These are phyloP conservation scores for Fusarium circinatum DNA, from an alignment of 2,329 filamentous ascomycete genomes.

Conservation along the genomic window DNA sequence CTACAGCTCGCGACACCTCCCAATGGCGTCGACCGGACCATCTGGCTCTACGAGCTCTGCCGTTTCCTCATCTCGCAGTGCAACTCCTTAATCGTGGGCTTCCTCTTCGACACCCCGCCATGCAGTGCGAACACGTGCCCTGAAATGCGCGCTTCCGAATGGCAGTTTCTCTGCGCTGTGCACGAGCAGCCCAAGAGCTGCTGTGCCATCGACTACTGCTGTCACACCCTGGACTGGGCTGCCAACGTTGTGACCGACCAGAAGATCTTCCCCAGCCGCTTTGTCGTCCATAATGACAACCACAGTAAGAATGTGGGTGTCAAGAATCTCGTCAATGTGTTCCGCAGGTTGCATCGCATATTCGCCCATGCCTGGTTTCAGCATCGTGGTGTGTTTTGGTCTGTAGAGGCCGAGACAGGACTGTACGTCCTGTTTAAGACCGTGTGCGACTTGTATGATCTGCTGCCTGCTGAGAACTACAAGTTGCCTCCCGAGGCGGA, in stretches of 20 bases:
- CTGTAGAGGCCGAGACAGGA: constrained; percentile 88
- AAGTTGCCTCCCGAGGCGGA: constrained; percentile 94
- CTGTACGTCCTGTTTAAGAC: constrained; percentile 97
- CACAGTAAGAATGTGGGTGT: constrained; percentile 72
- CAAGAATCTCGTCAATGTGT: constrained; percentile 93
- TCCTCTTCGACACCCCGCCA: constrained; percentile 89
- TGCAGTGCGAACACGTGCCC: constrained; percentile 92
- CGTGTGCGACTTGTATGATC: constrained; percentile 89
- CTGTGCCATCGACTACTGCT: constrained; percentile 99
- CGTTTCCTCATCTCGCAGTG: constrained; percentile 95
- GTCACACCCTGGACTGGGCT: constrained; percentile 97
- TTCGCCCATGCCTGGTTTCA: constrained; percentile 99
- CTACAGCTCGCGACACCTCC: constrained; percentile 82
- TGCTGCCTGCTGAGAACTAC: constrained; percentile 94
- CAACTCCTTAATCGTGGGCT: constrained; percentile 90
- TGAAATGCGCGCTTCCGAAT: constrained; percentile 98
- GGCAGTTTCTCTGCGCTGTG: constrained; percentile 98
- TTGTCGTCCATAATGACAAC: constrained; percentile 66
- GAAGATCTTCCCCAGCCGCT: constrained; percentile 92
- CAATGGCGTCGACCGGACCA: constrained; percentile 80
- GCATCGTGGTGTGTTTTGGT: constrained; percentile 94
- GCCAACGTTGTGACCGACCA: constrained; percentile 93
- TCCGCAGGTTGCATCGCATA: constrained; percentile 92
- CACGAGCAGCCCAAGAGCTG: constrained; percentile 97
- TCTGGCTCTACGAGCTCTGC: constrained; percentile 98